phyloP scores from a whole-genome alignment of 73 alveolate genomes.

The Durusdinium trenchii region DNA sequence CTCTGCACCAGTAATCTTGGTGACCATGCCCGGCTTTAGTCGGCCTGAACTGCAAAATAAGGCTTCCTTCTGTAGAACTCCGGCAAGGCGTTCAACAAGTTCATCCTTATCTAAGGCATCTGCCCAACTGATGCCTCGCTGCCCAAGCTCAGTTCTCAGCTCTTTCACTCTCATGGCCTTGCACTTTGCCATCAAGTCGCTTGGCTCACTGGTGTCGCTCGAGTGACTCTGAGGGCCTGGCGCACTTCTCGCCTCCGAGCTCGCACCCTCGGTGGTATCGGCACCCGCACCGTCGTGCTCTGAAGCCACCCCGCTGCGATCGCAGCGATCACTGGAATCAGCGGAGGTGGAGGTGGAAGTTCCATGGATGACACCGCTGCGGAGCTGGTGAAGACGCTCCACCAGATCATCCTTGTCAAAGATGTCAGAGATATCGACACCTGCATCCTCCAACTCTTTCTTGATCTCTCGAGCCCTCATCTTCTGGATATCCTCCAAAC shows the following conservation, averaged over 20 bases:
- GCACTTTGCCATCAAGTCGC: conserved; percentile 26
- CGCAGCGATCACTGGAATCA: no score
- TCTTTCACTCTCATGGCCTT: background rate
- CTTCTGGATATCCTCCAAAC: conserved; percentile 8
- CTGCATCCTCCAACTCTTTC: background rate
- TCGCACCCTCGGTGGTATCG: background rate
- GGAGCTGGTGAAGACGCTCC: conserved; percentile 21
- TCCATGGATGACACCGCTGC: background rate
- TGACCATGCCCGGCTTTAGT: conserved; percentile 32
- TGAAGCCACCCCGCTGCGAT: no score
- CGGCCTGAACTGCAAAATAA: conserved; percentile 7
- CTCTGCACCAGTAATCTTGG: conserved; percentile 44
- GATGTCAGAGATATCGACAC: conserved; percentile 26
- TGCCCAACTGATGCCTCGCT: conserved; percentile 27
- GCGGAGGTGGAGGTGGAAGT: background rate
- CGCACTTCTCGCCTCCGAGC: background rate
- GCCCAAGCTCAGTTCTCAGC: conserved; percentile 44
- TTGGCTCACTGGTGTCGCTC: background rate
- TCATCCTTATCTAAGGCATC: conserved; percentile 42
- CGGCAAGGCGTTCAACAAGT: conserved; percentile 29
- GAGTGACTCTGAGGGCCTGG: background rate
- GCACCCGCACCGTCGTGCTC: background rate
- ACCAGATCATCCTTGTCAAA: conserved; percentile 35
- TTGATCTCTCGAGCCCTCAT: conserved; percentile 40
- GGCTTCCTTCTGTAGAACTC: background rate